Evolutionary conservation across 2,329 filamentous ascomycete species (phyloP).

Genomic region (Paraphaeosphaeria minitans): DNA sequence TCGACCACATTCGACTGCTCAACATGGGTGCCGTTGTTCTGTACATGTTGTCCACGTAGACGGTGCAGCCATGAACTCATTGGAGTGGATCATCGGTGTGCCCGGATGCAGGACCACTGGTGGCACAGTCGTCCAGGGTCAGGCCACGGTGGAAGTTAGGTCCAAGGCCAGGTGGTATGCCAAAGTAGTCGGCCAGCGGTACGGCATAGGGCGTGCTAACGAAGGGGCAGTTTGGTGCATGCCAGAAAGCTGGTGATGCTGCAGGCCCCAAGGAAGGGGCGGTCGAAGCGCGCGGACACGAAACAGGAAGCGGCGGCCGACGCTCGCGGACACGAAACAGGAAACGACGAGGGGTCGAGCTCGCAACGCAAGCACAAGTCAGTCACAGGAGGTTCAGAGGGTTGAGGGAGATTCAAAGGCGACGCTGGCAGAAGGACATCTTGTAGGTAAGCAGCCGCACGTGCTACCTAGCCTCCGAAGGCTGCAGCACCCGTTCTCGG

Average conservation of each 20-base stretch:
- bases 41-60: conserved; percentile 9
- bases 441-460: not conserved
- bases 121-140: not conserved
- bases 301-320: too few species aligned
- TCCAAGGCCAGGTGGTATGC: not conserved
- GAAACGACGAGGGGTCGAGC: not conserved
- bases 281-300: not conserved
- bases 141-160: not conserved
- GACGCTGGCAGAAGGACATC: not conserved
- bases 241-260: not conserved
- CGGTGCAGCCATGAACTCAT: conserved; percentile 23
- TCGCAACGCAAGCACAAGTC: not conserved
- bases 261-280: not conserved
- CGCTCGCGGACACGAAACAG: not conserved
- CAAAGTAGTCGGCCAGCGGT: not conserved
- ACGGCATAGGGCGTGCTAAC: not conserved
- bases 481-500: conserved; percentile 6
- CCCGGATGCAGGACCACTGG: not conserved
- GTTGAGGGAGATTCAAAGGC: not conserved
- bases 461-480: not conserved
- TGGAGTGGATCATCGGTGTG: not conserved
- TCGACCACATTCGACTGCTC: not conserved
- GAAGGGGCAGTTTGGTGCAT: conserved; percentile 6
- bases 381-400: not conserved
- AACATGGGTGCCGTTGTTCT: not conserved